Base-by-base conservation (phyloP, 2,329 filamentous ascomycete species). In the Coniochaeta sp. region DNA sequence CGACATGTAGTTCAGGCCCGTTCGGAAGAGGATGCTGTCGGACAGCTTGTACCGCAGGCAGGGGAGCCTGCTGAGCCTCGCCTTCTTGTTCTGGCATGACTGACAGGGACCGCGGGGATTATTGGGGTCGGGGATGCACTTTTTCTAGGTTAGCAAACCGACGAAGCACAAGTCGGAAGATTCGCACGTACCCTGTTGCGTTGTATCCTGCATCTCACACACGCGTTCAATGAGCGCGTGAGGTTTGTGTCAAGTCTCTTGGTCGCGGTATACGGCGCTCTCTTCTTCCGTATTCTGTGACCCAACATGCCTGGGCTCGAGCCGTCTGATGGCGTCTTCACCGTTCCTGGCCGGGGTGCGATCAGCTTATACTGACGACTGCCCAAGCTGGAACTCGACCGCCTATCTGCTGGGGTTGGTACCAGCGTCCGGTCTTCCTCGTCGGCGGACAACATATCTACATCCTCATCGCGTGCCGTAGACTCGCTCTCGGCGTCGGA, bases 21-120 rank as follows among this genome's bases (percentile, higher is more conserved):
- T 62, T 5, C 60, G 57, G 49, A 58, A 60, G 9, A 62, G 54
- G 1, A 51, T 59, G 53, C 57, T 59, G 24, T 62, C 59, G 9
- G 59, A 60, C n/a, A 62, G 53, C 57, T 61, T 61, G 51, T 62
- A 62, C 10, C 60, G 56, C 4, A 62, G 57, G 50, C 60, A 62
- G 1, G 58, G 60, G 27, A 62, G 52, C 9, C 58, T 49, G 49
- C 57, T 60, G 55, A 61, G 59, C 2, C 56, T 54, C 10, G 56
- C 53, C 1, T 53, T 56, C 51, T 55, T 55, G 31, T 52, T 55
- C 42, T 58, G 57, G 53, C 60, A 62, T 12, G 60, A 58, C 38
- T 59, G 49, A 38, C 60, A 62, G 4, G 60, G 56, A 0, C 60
- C 60, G 14, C 51, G 52, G 6, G 57, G 57, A 45, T 62, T 58